Percentiles rank a stretch among this genome's conserved stretches.
Evolutionary conservation across 176 grass and related monocot species (phyloP).

Genomic region (Elaeis guineensis): DNA sequence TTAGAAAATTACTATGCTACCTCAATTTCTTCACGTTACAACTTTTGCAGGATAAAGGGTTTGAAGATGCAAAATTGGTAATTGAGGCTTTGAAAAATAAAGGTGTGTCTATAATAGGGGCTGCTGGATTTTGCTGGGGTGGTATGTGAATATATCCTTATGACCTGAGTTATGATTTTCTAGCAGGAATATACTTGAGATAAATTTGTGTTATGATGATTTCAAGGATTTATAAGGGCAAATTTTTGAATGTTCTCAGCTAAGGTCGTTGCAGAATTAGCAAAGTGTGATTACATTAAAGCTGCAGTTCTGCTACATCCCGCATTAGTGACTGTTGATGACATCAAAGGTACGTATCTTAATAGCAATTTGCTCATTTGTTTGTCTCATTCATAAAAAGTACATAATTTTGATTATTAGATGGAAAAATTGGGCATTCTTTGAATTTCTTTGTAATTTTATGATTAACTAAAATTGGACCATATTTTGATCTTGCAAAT

Average conservation of each 20-base stretch:
- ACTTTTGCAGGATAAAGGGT: conserved; percentile 26
- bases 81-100: conserved; percentile 28
- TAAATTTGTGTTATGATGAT: not conserved
- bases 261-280: conserved; percentile 37
- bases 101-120: conserved; percentile 30
- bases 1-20: not conserved
- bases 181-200: too few species aligned
- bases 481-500: too few species aligned
- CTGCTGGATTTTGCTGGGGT: conserved; percentile 49
- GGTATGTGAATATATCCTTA: conserved; percentile 16
- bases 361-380: not conserved
- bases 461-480: too few species aligned
- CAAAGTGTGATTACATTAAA: conserved; percentile 33
- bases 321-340: conserved; percentile 30
- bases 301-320: conserved; percentile 33
- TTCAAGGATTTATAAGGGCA: not conserved
- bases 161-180: not conserved
- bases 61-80: conserved; percentile 44
- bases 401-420: too few species aligned
- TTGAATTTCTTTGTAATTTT: too few species aligned
- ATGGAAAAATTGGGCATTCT: too few species aligned
- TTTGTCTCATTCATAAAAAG: not conserved
- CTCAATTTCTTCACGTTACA: not conserved
- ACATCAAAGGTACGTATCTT: conserved; percentile 28
- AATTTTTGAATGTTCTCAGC: conserved; percentile 16